Base-by-base conservation (phyloP, 768 basidiomycete species). In the Mrakia hoshinonis region DNA sequence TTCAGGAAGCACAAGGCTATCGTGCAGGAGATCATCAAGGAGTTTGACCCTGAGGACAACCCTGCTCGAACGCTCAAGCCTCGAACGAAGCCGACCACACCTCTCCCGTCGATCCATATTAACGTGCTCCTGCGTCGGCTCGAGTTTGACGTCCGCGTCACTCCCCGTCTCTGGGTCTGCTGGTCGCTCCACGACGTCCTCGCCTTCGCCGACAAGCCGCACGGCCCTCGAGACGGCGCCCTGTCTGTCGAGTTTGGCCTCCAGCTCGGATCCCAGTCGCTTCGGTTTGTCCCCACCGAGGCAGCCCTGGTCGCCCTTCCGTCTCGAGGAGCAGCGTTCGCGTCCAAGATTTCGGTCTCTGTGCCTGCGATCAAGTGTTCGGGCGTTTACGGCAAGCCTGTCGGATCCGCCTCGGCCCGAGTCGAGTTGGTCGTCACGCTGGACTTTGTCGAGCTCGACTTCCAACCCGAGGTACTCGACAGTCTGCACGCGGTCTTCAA, bases 401-500 rank as follows among this genome's bases (percentile, higher is more conserved):
- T 36, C 68, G 12, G 51, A 29, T 39, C 51, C 15, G 1, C 79
- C 79, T 2, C 77, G 10, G 58, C 58, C 36, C 58, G 58, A 15
- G 58, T 92, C 24, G 82, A 86, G 51, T 80, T 85, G 7, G 78
- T 88, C 29, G 84, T 84, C 3, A 80, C 87, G 36, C 79, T 93
- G 51, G 89, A 90, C 12, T 85, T 85, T 68, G 84, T 92, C 74
- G 83, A 87, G 47, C 80, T 90, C 70, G 87, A 85, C 76, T 83
- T 93, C 70, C 67, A 60, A 26, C 67, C 67, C n/a, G 67, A 68
- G 11, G 38, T 68, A 26, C 51, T 68, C 43, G 67, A 68, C 43
- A 60, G 67, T 18, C n/a, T 68, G 6, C 26, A 1, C 24, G 39
- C 67, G 24, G 67, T 60, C 43, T 39, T 68, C 46, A 20, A 9